Conservation (phyloP, 2,329 filamentous ascomycete species). For the Cephalotrichum gorgonifer region DNA sequence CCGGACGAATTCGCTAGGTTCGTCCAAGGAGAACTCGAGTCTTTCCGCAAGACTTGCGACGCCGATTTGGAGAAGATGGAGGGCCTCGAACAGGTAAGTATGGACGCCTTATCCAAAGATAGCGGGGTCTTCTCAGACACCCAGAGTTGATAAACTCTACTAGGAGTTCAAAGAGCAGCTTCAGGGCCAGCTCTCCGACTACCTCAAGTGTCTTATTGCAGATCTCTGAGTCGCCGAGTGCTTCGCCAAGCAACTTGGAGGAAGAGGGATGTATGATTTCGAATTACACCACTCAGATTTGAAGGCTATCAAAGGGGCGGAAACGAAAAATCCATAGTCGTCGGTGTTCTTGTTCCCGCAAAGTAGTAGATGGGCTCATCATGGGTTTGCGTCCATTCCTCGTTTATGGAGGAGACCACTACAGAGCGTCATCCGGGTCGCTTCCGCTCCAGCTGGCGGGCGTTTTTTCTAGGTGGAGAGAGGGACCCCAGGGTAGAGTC, state of each 20-base stretch:
- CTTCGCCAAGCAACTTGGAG: not conserved
- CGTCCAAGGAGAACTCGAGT: not conserved
- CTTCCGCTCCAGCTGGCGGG: too few species aligned
- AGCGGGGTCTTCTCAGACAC: not conserved
- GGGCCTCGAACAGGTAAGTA: slow-evolving; percentile 8
- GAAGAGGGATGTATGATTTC: not conserved
- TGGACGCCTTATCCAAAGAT: not conserved
- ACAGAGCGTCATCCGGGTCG: too few species aligned
- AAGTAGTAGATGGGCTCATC: too few species aligned
- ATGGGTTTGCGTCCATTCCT: too few species aligned
- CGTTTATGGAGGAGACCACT: too few species aligned
- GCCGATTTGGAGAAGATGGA: slow-evolving; percentile 5
- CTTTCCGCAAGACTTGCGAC: slow-evolving; percentile 1
- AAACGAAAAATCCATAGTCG: too few species aligned
- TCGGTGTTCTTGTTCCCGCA: too few species aligned
- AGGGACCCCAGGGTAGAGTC: too few species aligned
- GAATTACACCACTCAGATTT: not conserved
- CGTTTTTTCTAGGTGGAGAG: too few species aligned
- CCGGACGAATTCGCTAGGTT: not conserved
- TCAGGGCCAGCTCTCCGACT: not conserved
- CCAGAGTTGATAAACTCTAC: not conserved
- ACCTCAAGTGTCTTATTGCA: not conserved
- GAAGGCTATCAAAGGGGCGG: not conserved
- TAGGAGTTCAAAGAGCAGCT: slow-evolving; percentile 1
- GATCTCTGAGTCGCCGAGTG: not conserved